Percentiles rank a stretch among this genome's conserved stretches.
phyloP scores from a whole-genome alignment of 225 moss, liverwort and hornwort species.

The Physcomitrium patens region DNA sequence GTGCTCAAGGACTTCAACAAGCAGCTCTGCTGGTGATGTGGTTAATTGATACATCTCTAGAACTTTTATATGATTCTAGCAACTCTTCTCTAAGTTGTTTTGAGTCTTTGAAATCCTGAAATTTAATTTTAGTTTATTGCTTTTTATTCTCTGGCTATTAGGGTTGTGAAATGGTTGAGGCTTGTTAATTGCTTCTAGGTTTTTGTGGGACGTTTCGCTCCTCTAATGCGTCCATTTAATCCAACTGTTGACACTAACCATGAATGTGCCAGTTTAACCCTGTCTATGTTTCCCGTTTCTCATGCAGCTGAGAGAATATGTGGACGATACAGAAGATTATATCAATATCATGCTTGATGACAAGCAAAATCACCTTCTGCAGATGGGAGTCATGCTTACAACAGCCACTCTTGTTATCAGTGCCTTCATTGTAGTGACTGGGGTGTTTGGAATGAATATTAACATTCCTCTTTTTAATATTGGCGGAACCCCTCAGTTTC shows the following conservation, averaged over 20 bases:
- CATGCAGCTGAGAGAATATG: conserved; percentile 90
- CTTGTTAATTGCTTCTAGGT: background rate
- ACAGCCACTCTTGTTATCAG: conserved; percentile 93
- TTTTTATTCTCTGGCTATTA: background rate
- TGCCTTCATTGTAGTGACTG: conserved; percentile 85
- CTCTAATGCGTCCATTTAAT: too few species aligned
- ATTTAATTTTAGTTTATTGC: background rate
- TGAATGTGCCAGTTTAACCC: background rate
- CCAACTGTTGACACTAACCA: background rate
- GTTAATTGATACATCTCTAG: background rate
- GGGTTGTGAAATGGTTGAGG: background rate
- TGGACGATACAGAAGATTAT: conserved; percentile 98
- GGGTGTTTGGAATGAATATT: conserved; percentile 97
- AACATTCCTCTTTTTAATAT: conserved; percentile 59
- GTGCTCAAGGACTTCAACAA: background rate
- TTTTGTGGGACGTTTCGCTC: background rate
- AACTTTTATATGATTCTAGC: background rate
- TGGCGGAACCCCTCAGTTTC: conserved; percentile 47
- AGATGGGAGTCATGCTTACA: conserved; percentile 99
- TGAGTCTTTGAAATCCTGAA: background rate
- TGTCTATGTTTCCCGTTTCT: background rate
- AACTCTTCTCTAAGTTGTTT: background rate
- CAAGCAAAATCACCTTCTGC: conserved; percentile 94
- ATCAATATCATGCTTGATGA: conserved; percentile 99
- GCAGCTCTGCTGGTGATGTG: background rate